These are phyloP conservation scores for Phytophthora ramorum DNA, from an alignment of 352 stramenopile genomes.

Conservation along the genomic window DNA sequence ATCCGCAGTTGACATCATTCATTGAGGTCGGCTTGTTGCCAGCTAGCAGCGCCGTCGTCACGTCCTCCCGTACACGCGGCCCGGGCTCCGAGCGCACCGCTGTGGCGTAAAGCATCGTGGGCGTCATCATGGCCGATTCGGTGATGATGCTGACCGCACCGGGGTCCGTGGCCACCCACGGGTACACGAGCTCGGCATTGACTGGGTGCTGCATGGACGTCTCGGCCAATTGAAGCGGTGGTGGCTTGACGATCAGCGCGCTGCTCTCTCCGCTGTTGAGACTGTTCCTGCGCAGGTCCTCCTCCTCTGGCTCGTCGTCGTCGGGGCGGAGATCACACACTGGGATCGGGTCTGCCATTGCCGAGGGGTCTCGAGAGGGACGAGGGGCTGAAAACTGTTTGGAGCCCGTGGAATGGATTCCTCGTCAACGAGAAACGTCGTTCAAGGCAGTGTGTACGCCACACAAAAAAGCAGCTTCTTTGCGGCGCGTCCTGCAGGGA, in stretches of 20 bases:
- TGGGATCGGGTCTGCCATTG: conserved; percentile 32
- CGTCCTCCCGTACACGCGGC: conserved; percentile 19
- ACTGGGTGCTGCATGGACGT: conserved; percentile 15
- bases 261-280: conserved; percentile 11
- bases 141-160: conserved; percentile 22
- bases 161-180: conserved; percentile 26
- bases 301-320: conserved; percentile 42
- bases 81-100: conserved; percentile 27
- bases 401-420: conserved; percentile 15
- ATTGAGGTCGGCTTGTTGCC: conserved; percentile 8
- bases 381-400: conserved; percentile 10
- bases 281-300: conserved; percentile 28
- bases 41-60: conserved; percentile 34
- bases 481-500: conserved; percentile 4
- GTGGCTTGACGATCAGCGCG: conserved; percentile 38
- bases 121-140: conserved; percentile 27
- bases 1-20: conserved; percentile 17
- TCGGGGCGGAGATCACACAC: conserved; percentile 24
- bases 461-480: conserved; percentile 27
- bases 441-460: conserved; percentile 25
- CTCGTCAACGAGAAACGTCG: conserved; percentile 25
- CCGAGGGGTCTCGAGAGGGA: conserved; percentile 6
- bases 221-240: conserved; percentile 29
- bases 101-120: conserved; percentile 24
- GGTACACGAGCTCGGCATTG: conserved; percentile 36